Conservation (phyloP, 2,329 filamentous ascomycete genomes). For the Fusarium duplospermum region DNA sequence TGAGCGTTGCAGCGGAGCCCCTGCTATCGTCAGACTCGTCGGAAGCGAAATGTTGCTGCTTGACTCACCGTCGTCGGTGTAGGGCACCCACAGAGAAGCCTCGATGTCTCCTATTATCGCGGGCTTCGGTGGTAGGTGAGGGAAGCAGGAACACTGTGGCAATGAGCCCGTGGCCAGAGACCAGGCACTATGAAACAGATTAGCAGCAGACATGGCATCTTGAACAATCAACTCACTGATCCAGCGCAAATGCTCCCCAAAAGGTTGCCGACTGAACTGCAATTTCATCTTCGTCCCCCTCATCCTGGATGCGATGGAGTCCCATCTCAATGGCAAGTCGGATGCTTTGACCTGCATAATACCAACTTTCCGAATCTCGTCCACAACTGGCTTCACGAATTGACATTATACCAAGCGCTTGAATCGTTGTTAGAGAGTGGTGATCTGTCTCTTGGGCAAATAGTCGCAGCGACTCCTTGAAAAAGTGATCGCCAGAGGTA, state of each 20-base stretch:
- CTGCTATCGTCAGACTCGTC: constrained; percentile 46
- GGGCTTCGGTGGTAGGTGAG: constrained; percentile 68
- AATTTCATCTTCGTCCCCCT: constrained; percentile 65
- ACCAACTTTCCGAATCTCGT: constrained; percentile 78
- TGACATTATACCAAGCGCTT: constrained; percentile 81
- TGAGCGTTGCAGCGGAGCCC: constrained; percentile 64
- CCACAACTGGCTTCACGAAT: constrained; percentile 79
- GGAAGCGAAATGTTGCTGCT: background rate
- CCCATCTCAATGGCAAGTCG: constrained; percentile 79
- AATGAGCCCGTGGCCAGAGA: constrained; percentile 72
- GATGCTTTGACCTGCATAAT: constrained; percentile 78
- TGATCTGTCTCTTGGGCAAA: constrained; percentile 68
- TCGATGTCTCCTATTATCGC: constrained; percentile 70
- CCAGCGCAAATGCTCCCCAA: constrained; percentile 71
- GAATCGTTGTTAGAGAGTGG: constrained; percentile 75
- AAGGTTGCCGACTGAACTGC: constrained; percentile 70
- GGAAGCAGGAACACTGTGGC: constrained; percentile 69
- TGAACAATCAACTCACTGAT: constrained; percentile 64
- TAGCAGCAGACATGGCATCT: constrained; percentile 20
- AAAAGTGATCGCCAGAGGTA: constrained; percentile 79
- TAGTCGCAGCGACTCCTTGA: constrained; percentile 73
- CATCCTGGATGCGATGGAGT: constrained; percentile 66
- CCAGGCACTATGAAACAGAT: constrained; percentile 64
- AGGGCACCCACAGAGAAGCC: constrained; percentile 69
- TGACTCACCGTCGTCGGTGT: constrained; percentile 66